These are phyloP conservation scores for Saccharomyces hybrid DNA, from an alignment of 1,139 yeast species.

Conservation along the genomic window DNA sequence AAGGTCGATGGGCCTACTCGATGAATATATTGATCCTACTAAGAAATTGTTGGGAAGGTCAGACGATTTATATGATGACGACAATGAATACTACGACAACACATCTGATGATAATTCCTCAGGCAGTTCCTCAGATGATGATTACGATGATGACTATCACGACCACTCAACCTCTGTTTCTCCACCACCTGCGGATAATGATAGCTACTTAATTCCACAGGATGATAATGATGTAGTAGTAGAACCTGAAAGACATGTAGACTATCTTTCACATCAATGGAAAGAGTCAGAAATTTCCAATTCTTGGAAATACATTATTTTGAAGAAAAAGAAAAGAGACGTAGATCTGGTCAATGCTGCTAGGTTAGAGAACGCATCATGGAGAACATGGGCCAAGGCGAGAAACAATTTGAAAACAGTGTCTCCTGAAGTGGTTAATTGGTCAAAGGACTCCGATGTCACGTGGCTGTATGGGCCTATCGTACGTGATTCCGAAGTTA, in stretches of 20 bases:
- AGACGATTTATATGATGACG: slow-evolving; percentile 4
- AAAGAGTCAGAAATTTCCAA: slow-evolving; percentile 86
- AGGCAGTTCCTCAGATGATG: slow-evolving; percentile 8
- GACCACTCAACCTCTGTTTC: slow-evolving; percentile 23
- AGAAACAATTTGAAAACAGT: slow-evolving; percentile 58
- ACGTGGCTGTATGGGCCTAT: slow-evolving; percentile 75
- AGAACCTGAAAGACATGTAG: slow-evolving; percentile 87
- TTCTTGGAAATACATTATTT: slow-evolving; percentile 89
- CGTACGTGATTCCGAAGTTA: slow-evolving; percentile 18
- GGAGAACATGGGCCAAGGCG: slow-evolving; percentile 84
- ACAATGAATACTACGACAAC: not conserved
- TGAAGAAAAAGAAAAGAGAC: slow-evolving; percentile 50
- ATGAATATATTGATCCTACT: slow-evolving; percentile 52
- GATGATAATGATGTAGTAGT: slow-evolving; percentile 78
- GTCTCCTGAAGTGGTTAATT: slow-evolving; percentile 65
- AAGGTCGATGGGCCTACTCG: slow-evolving; percentile 74
- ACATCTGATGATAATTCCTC: not conserved
- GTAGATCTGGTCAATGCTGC: slow-evolving; percentile 55
- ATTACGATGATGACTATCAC: not conserved
- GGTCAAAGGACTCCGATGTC: slow-evolving; percentile 76
- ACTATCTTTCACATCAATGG: slow-evolving; percentile 93
- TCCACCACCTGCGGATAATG: slow-evolving; percentile 35
- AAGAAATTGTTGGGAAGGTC: slow-evolving; percentile 29
- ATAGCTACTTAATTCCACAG: slow-evolving; percentile 45
- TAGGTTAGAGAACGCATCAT: slow-evolving; percentile 69